Percentiles rank a stretch among this genome's conserved stretches.
These are phyloP conservation scores for Lichina pygmaea DNA, from an alignment of 495 filamentous ascomycete species.

Conservation along the genomic window DNA sequence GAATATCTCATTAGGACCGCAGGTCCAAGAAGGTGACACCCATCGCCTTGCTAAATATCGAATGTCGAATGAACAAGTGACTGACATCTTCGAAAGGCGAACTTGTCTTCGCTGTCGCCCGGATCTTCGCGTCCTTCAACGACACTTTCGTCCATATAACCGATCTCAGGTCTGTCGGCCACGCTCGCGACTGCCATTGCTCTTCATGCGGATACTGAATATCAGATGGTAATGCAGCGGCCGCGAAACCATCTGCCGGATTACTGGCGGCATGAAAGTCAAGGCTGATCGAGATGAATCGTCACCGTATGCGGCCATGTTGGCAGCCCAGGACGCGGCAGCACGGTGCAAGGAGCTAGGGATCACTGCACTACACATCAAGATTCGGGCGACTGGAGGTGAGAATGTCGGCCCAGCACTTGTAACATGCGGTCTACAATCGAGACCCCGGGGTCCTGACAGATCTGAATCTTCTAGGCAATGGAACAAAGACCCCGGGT, in stretches of 20 bases:
- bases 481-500: conserved; percentile 98
- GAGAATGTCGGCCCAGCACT: conserved; percentile 2
- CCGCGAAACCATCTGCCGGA: conserved; percentile 98
- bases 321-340: conserved; percentile 91
- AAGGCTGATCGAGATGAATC: conserved; percentile 99
- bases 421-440: neutral
- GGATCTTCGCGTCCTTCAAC: conserved; percentile 98
- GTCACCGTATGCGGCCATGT: conserved; percentile 98
- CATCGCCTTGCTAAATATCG: neutral
- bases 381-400: conserved; percentile 98
- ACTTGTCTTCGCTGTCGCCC: conserved; percentile 94
- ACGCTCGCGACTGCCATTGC: neutral
- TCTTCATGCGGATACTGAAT: neutral
- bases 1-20: conserved; percentile 95
- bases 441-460: neutral
- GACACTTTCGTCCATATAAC: conserved; percentile 98
- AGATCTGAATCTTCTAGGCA: conserved; percentile 25
- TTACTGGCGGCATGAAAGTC: conserved; percentile 99
- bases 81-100: conserved; percentile 28
- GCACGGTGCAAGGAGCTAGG: conserved; percentile 96
- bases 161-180: conserved; percentile 68
- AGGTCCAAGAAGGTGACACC: conserved; percentile 58
- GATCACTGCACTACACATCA: conserved; percentile 97
- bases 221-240: conserved; percentile 32
- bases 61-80: neutral